These are phyloP conservation scores for Penicillium janthinellum DNA, from an alignment of 2,329 filamentous ascomycete genomes.

Conservation along the genomic window DNA sequence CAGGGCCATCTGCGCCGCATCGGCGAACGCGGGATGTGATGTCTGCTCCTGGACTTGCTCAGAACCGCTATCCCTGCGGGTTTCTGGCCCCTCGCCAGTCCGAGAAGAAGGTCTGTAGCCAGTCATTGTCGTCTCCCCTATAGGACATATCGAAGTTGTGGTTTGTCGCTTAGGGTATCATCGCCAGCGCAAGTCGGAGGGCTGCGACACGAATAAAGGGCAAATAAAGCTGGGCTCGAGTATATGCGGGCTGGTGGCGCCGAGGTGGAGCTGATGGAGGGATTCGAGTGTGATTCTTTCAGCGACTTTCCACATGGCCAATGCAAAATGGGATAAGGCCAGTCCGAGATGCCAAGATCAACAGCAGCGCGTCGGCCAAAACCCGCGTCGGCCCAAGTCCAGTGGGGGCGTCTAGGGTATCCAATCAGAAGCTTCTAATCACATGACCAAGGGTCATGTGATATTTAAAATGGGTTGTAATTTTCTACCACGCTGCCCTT, in stretches of 20 bases:
- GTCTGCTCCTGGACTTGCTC: not conserved
- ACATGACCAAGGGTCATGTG: not conserved
- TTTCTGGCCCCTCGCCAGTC: not conserved
- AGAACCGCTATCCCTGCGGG: not conserved
- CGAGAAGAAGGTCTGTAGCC: not conserved
- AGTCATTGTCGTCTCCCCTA: not conserved
- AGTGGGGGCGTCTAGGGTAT: not conserved
- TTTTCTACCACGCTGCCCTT: not conserved
- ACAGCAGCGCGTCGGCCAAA: not conserved
- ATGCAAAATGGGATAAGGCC: not conserved
- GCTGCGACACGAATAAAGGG: not conserved
- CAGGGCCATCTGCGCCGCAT: conserved; percentile 7
- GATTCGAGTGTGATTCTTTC: not conserved
- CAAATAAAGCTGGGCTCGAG: too few species aligned
- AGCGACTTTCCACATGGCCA: not conserved
- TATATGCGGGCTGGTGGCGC: too few species aligned
- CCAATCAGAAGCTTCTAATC: not conserved
- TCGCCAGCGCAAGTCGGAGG: not conserved
- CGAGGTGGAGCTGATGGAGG: not conserved
- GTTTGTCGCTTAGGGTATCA: not conserved
- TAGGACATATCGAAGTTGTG: not conserved
- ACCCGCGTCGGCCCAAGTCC: not conserved
- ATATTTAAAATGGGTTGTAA: not conserved
- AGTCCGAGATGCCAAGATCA: not conserved
- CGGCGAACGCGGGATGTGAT: conserved; percentile 15